phyloP scores from a whole-genome alignment of 1,284 basidiomycete species.

The Chondrostereum purpureum region DNA sequence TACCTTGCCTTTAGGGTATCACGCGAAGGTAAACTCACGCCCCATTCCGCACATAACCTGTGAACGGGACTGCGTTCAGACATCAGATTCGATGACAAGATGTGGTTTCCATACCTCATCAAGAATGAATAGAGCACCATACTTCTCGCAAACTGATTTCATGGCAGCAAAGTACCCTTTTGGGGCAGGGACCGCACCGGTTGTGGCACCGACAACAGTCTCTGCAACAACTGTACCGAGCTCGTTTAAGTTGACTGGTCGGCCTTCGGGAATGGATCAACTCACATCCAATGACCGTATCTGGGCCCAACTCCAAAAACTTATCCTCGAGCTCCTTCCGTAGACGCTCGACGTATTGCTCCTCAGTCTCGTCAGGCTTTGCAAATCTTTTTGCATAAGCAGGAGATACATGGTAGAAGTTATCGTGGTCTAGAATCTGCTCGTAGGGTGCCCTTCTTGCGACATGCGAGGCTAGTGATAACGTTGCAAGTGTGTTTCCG shows the following conservation, averaged over 20 bases:
- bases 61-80: not conserved
- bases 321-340: constrained; percentile 78
- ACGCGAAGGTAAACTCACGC: constrained; percentile 49
- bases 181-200: constrained; percentile 68
- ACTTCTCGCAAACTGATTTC: constrained; percentile 82
- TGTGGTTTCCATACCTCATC: constrained; percentile 51
- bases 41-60: constrained; percentile 81
- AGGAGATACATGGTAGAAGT: constrained; percentile 78
- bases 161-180: constrained; percentile 80
- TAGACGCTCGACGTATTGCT: constrained; percentile 70
- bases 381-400: constrained; percentile 81
- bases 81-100: constrained; percentile 2
- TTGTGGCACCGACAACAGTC: constrained; percentile 76
- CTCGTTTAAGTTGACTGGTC: constrained; percentile 6
- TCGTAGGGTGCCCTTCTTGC: constrained; percentile 29
- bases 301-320: constrained; percentile 72
- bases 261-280: constrained; percentile 8
- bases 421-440: constrained; percentile 51
- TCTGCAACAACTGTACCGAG: constrained; percentile 70
- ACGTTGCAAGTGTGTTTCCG: constrained; percentile 72
- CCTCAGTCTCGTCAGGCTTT: constrained; percentile 61
- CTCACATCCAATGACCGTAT: constrained; percentile 75
- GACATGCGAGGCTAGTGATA: constrained; percentile 56
- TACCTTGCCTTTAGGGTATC: too few species aligned
- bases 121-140: constrained; percentile 80